Conservation (phyloP, 208 protist genomes). For the Trypanosoma boissoni region DNA sequence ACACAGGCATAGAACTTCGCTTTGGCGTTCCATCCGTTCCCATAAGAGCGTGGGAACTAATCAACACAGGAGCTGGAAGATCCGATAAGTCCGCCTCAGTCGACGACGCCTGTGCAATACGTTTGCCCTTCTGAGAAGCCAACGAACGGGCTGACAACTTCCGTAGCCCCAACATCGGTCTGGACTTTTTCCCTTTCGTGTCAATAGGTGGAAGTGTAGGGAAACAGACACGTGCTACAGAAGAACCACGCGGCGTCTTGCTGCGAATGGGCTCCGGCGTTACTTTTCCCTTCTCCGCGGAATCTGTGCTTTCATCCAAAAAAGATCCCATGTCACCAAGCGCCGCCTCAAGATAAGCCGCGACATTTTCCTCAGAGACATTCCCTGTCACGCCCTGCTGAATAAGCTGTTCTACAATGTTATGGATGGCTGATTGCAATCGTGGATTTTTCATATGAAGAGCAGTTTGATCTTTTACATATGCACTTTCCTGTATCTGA, state of each 20-base stretch:
- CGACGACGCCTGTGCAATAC: neutral
- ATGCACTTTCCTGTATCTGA: slow-evolving; percentile 19
- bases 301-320: neutral
- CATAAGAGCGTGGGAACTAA: neutral
- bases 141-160: neutral
- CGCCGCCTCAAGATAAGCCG: slow-evolving; percentile 20
- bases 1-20: neutral
- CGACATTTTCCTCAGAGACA: slow-evolving; percentile 26
- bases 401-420: slow-evolving; percentile 45
- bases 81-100: neutral
- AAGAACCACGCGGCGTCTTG: neutral
- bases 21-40: neutral
- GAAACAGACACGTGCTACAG: no score
- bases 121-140: neutral
- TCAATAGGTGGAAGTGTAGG: no score
- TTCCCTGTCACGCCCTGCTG: slow-evolving; percentile 18
- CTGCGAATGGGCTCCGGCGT: no score
- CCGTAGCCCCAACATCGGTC: no score
- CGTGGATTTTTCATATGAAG: slow-evolving; percentile 22
- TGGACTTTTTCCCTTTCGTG: no score
- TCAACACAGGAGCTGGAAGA: neutral
- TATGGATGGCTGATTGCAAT: slow-evolving; percentile 36
- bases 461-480: slow-evolving; percentile 28
- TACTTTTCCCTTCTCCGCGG: neutral
- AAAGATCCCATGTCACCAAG: slow-evolving; percentile 18